Conservation (phyloP, 257 asterid genomes). For the Lithospermum erythrorhizon region DNA sequence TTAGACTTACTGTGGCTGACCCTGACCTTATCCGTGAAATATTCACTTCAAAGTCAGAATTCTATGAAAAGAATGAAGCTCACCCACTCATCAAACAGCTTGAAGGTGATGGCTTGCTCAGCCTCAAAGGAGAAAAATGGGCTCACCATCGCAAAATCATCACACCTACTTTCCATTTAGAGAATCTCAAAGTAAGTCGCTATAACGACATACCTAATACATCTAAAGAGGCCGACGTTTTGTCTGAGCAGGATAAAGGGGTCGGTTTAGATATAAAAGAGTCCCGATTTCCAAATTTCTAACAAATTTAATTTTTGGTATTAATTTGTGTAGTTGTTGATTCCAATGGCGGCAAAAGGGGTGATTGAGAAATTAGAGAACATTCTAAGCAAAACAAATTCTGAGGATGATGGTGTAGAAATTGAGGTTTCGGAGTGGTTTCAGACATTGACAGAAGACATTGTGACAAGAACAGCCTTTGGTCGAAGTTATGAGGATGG, state of each 20-base stretch:
- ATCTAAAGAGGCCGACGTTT: too few species aligned
- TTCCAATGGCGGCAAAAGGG: conserved; percentile 31
- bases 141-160: conserved; percentile 45
- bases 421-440: conserved; percentile 39
- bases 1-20: conserved; percentile 37
- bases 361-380: conserved; percentile 34
- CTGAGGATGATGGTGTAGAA: conserved; percentile 19
- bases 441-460: conserved; percentile 32
- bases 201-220: too few species aligned
- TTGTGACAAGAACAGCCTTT: conserved; percentile 30
- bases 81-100: conserved; percentile 34
- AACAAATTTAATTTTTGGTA: too few species aligned
- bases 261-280: too few species aligned
- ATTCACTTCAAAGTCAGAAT: conserved; percentile 34
- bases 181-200: conserved; percentile 31
- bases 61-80: conserved; percentile 39
- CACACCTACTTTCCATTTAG: conserved; percentile 42
- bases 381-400: conserved; percentile 10
- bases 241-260: too few species aligned
- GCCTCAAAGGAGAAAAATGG: conserved; percentile 47
- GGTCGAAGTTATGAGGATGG: conserved; percentile 36
- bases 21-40: conserved; percentile 41
- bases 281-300: too few species aligned
- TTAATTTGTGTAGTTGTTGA: conserved; percentile 17
- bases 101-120: conserved; percentile 37